A percentile compares a stretch with the other conserved stretches of the same genome.
Conservation (phyloP, 768 basidiomycete genomes). For the Roridomyces roridus region DNA sequence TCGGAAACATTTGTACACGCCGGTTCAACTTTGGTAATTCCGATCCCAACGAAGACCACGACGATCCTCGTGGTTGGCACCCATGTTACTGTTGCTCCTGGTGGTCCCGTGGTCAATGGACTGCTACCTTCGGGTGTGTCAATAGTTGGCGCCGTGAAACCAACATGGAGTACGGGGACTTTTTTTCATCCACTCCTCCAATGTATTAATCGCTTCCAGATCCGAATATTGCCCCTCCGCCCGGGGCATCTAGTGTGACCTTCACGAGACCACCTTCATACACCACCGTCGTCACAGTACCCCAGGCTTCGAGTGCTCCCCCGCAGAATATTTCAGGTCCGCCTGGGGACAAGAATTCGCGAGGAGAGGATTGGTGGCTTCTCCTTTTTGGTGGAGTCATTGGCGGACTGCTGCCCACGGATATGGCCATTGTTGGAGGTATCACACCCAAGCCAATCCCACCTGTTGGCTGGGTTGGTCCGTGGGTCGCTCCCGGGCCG, state of each 20-base stretch:
- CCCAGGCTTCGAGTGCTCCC: neutral
- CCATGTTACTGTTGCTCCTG: conserved; percentile 6
- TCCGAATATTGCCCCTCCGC: neutral
- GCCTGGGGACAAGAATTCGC: neutral
- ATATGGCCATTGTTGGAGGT: conserved; percentile 5
- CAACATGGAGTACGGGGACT: conserved; percentile 6
- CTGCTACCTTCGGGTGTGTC: neutral
- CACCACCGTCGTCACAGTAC: neutral
- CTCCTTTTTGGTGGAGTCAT: conserved; percentile 1
- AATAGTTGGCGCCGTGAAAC: neutral
- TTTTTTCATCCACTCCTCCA: too few species aligned
- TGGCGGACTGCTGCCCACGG: neutral
- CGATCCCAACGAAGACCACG: neutral
- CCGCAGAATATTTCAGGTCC: neutral
- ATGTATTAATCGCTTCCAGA: neutral
- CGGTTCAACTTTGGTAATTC: neutral
- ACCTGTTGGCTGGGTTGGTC: neutral
- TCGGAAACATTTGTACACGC: conserved; percentile 8
- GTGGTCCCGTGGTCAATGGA: conserved; percentile 1
- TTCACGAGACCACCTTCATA: conserved; percentile 5
- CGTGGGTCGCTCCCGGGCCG: too few species aligned
- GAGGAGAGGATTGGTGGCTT: conserved; percentile 1
- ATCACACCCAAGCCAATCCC: neutral
- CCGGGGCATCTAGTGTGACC: neutral
- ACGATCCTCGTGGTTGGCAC: neutral